Base-by-base conservation (phyloP, 164 flowering plant genomes). In the Tinospora cordifolia region DNA sequence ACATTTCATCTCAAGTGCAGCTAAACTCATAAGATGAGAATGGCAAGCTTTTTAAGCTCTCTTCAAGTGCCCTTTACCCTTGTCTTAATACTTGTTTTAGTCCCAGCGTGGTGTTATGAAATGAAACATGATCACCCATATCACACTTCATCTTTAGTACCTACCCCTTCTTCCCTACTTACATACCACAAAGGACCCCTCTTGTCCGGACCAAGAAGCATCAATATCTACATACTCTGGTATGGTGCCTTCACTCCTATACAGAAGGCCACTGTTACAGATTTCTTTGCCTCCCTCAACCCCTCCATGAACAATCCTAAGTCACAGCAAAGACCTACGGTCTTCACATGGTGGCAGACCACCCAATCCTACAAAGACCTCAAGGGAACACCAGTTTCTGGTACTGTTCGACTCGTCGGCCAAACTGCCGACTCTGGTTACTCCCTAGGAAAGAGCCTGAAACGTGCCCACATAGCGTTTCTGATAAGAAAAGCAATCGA, bases 101-200 rank as follows among this genome's bases (percentile, higher is more conserved):
- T 58, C 21, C 68, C 60, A 54, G 21, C 75, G 51, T 71, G 49
- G 12, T 69, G 77, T 27, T 15, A 72, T 58, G 75, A 63, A 41
- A 65, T 67, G 38, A 64, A 17, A 72, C 71, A 63, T 44, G 38
- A 21, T 0, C 59, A 21, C 1, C 59, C 49, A 57, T 69, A 44
- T 12, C 66, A 69, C 39, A 69, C 71, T 58, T 71, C 77, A 47
- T 65, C 75, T 38, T 39, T 68, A 39, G 75, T 22, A 54, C 21
- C 69, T 63, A 49, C 80, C 57, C 24, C 73, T 46, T 59, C 77
- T 63, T 47, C 72, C 27, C 65, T 34, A 49, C 64, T 77, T 40
- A 66, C 36, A 57, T 81, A 79, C 84, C 81, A 81, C 54, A 68
- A 71, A 21, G 81, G 81, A 39, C 72, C 79, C 14, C 76, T 81